A percentile compares a stretch with the other conserved stretches of the same genome.
These are phyloP conservation scores for Pythium biforme DNA, from an alignment of 352 stramenopile species.

Conservation along the genomic window DNA sequence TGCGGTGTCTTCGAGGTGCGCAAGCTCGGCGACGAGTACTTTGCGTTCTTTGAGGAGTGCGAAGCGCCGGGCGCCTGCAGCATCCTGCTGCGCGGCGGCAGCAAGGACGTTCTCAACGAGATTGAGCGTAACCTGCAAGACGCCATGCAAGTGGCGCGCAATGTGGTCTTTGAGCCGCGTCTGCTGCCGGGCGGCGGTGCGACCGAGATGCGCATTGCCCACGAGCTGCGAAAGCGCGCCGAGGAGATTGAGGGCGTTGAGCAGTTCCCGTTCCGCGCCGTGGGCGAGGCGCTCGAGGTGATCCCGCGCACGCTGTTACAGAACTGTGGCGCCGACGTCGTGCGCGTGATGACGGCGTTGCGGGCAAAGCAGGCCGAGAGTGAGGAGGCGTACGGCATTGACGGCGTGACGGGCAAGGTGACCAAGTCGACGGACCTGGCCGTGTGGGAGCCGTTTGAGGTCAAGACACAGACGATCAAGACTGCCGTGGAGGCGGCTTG, in stretches of 20 bases:
- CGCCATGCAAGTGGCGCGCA: slow-evolving; percentile 99
- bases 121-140: slow-evolving; percentile 99
- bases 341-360: slow-evolving; percentile 98
- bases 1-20: slow-evolving; percentile 98
- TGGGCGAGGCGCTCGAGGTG: slow-evolving; percentile 97
- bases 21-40: slow-evolving; percentile 95
- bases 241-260: slow-evolving; percentile 94
- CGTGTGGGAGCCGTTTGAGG: slow-evolving; percentile 99
- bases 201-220: slow-evolving; percentile 98
- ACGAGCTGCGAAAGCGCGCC: slow-evolving; percentile 92
- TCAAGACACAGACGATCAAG: slow-evolving; percentile 99
- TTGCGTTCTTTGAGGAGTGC: slow-evolving; percentile 99
- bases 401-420: slow-evolving; percentile 89
- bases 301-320: slow-evolving; percentile 98
- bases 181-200: slow-evolving; percentile 95
- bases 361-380: slow-evolving; percentile 90
- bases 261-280: slow-evolving; percentile 97
- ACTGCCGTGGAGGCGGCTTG: slow-evolving; percentile 98
- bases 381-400: slow-evolving; percentile 70
- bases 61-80: slow-evolving; percentile 98
- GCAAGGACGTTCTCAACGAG: slow-evolving; percentile 99
- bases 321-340: slow-evolving; percentile 99
- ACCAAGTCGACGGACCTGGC: slow-evolving; percentile 95
- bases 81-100: slow-evolving; percentile 97
- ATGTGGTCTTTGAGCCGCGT: slow-evolving; percentile 98